phyloP scores from a whole-genome alignment of 1,284 basidiomycete genomes.

The Tylopilus sp. region DNA sequence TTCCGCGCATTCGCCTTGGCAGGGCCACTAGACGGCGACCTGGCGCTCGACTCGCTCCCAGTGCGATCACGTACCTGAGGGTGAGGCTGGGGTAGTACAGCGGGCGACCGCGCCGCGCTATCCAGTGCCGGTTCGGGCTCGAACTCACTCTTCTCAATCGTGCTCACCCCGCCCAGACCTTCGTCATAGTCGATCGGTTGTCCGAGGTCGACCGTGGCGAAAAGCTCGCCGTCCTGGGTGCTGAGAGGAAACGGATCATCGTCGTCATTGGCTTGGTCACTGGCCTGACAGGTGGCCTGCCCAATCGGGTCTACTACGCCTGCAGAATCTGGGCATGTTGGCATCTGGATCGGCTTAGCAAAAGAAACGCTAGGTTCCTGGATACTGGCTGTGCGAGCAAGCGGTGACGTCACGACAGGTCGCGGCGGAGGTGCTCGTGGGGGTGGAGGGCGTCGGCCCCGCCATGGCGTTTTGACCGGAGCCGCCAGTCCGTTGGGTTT shows the following conservation, averaged over 20 bases:
- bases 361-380: conserved; percentile 14
- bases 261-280: background rate
- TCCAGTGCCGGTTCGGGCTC: conserved; percentile 4
- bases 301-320: conserved; percentile 11
- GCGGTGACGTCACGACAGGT: conserved; percentile 11
- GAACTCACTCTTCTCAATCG: conserved; percentile 9
- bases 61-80: conserved; percentile 6
- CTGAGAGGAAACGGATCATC: conserved; percentile 48
- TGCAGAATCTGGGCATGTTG: background rate
- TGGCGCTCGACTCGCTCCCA: conserved; percentile 1
- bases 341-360: conserved; percentile 2
- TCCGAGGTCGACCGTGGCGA: conserved; percentile 53
- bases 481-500: conserved; percentile 18
- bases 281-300: conserved; percentile 11
- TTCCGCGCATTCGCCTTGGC: background rate
- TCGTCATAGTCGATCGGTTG: conserved; percentile 51
- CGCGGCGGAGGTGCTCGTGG: conserved; percentile 3
- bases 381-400: conserved; percentile 7
- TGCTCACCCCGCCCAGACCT: conserved; percentile 14
- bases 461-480: conserved; percentile 21
- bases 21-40: background rate
- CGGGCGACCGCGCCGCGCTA: background rate
- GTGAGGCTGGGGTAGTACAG: background rate
- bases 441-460: conserved; percentile 6
- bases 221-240: conserved; percentile 62